Evolutionary conservation across 1,139 yeast species (phyloP), one percentile per base, ranked within the genome.

Genomic region (Pichia sp.): DNA sequence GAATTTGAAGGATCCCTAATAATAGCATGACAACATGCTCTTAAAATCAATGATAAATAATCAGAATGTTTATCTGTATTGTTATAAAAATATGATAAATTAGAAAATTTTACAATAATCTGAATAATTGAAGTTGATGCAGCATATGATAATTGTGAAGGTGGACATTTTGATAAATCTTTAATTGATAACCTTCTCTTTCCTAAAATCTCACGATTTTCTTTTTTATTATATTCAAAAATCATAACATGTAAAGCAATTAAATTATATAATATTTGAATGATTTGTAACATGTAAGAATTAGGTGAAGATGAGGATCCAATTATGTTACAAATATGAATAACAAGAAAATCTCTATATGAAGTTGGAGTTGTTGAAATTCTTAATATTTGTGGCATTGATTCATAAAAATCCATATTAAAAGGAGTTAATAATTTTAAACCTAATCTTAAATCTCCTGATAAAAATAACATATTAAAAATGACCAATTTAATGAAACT

Each of bases 201-300:
- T 7, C 44, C 41, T 28, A 53, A 32, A 28, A 52, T 34, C 31
- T 50, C 50, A 3, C 35, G 25, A 30, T 46, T 42, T 26, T 44
- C 45, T 29, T 42, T 43, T 25, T 46, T 48, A 30, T 42, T 40
- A 18, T 36, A 40, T 35, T 47, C 51, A 3, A 30, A n/a, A 8
- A 50, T 10, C 37, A 50, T 39, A 2, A 75, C 70, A 32, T 54
- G 52, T 25, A 77, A 66, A 0, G 85, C 78, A 10, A 83, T 66
- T 45, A 82, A 59, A 57, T 85, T 84, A 63, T 81, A 82, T 6
- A 83, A 59, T 39, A 76, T 68, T 58, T 83, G 86, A 42, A 76
- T 74, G 41, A 79, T 63, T 4, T 79, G 74, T 1, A 79, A 73
- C 2, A 73, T 63, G 8, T 75, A 61, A 2, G 67, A 46, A 36